Conservation (phyloP, 2,329 filamentous ascomycete species). For the Fusarium nelsonii region DNA sequence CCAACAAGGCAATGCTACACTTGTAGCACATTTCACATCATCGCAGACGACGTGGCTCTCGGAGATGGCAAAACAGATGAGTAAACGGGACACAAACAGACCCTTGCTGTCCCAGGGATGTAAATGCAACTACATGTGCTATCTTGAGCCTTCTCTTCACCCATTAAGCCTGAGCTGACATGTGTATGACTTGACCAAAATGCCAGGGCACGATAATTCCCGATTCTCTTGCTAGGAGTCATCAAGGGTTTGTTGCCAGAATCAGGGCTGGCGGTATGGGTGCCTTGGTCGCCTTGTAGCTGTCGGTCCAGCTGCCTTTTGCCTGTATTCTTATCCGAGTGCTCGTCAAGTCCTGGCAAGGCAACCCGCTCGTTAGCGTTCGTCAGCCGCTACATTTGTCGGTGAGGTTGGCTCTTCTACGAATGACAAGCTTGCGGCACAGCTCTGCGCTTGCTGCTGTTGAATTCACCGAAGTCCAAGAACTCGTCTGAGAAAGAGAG, state of each 20-base stretch:
- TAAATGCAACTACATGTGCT: slow-evolving; percentile 21
- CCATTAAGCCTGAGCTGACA: slow-evolving; percentile 27
- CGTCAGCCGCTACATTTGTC: slow-evolving; percentile 18
- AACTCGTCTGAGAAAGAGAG: background rate
- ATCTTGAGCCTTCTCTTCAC: slow-evolving; percentile 11
- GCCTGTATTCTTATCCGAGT: background rate
- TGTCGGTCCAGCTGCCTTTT: slow-evolving; percentile 21
- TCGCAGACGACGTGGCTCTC: slow-evolving; percentile 15
- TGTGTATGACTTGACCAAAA: slow-evolving; percentile 22
- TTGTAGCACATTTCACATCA: slow-evolving; percentile 26
- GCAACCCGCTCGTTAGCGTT: slow-evolving; percentile 9
- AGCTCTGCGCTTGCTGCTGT: slow-evolving; percentile 16
- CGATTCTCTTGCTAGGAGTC: background rate
- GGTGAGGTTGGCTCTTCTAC: slow-evolving; percentile 13
- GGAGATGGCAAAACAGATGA: slow-evolving; percentile 9
- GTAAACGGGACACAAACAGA: slow-evolving; percentile 12
- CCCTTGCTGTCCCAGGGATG: slow-evolving; percentile 17
- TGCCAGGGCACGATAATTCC: background rate
- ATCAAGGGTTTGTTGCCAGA: slow-evolving; percentile 2
- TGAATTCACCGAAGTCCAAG: slow-evolving; percentile 13
- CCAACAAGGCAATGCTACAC: slow-evolving; percentile 11
- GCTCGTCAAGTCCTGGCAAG: slow-evolving; percentile 8
- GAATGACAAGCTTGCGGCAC: slow-evolving; percentile 29
- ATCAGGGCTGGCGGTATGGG: slow-evolving; percentile 29
- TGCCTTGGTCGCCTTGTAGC: slow-evolving; percentile 15